Conservation (phyloP, 2,329 filamentous ascomycete genomes). For the Trichoderma asperellum region DNA sequence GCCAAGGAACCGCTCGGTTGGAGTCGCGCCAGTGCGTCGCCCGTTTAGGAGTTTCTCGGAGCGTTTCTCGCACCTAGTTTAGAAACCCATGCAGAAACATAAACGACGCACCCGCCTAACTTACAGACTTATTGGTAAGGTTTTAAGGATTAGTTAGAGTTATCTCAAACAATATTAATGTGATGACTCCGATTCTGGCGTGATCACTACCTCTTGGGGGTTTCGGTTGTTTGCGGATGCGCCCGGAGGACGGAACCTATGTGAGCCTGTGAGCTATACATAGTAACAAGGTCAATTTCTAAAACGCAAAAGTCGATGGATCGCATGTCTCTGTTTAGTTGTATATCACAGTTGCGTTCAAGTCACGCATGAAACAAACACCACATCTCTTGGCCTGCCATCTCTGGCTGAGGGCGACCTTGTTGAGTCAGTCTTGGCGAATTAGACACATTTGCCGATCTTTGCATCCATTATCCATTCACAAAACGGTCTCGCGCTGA, state of each 20-base stretch:
- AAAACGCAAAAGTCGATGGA: neutral
- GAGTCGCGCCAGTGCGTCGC: constrained; percentile 15
- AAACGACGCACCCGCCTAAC: neutral
- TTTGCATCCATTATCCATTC: neutral
- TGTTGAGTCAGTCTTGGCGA: neutral
- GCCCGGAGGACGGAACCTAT: neutral
- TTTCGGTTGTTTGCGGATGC: neutral
- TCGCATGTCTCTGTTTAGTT: neutral
- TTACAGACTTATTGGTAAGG: constrained; percentile 5
- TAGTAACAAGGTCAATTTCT: neutral
- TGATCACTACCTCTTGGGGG: neutral
- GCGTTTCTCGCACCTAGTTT: neutral
- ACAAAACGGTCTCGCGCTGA: neutral
- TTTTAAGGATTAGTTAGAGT: neutral
- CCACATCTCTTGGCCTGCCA: neutral
- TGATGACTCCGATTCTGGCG: neutral
- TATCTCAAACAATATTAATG: neutral
- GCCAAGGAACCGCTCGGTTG: constrained; percentile 10
- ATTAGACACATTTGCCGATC: neutral
- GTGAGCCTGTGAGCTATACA: neutral
- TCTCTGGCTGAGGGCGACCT: neutral
- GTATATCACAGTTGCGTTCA: neutral
- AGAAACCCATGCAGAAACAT: constrained; percentile 2
- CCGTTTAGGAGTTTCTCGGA: constrained; percentile 1
- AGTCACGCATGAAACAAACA: neutral